Base-by-base conservation (phyloP, 495 filamentous ascomycete genomes). In the Aspergillus indologenus region DNA sequence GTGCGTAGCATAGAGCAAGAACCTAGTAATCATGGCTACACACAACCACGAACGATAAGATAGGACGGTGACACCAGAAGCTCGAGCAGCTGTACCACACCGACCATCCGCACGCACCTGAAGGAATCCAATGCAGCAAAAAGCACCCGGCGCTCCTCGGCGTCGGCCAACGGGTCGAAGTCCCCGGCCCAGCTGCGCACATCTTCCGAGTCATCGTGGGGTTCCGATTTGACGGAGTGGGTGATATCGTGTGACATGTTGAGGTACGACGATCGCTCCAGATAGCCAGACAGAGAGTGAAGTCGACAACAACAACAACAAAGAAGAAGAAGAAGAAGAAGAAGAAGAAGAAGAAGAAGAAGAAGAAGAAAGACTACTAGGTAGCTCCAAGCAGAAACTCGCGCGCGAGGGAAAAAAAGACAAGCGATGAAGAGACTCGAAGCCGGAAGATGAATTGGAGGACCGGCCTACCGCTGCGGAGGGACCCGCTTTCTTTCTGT, bases 91-190 rank as follows among this genome's bases (percentile, higher is more conserved):
- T 12, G 19, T 40, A 54, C 21, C 21, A 46, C 55, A 48, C 19
- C 18, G 34, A 44, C 52, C 40, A 29, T 43, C 19, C n/a, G 48
- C 52, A 84, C 90, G 70, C 75, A 95, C 92, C 85, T 82, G 68
- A 92, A 96, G 2, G 91, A 96, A 73, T 95, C 90, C 47, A 96
- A 72, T 0, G 89, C 86, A 29, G 85, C 83, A 68, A 88, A 88
- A 3, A 96, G 79, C 51, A 93, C 89, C 57, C 82, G 76, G 20
- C 83, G 75, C 71, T 96, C 92, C 53, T 92, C 90, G 0, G 81
- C 79, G 64, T 96, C 90, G 2, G 81, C 76, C 56, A 90, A 79
- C 48, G 81, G 76, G 58, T 86, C 80, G 61, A 84, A 83, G 18
- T 85, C 75, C 18, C 83, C 85, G 24, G 66, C 66, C 85, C 85